Evolutionary conservation across 352 stramenopile genomes (phyloP).

Genomic region (Pythium pyrilobum): DNA sequence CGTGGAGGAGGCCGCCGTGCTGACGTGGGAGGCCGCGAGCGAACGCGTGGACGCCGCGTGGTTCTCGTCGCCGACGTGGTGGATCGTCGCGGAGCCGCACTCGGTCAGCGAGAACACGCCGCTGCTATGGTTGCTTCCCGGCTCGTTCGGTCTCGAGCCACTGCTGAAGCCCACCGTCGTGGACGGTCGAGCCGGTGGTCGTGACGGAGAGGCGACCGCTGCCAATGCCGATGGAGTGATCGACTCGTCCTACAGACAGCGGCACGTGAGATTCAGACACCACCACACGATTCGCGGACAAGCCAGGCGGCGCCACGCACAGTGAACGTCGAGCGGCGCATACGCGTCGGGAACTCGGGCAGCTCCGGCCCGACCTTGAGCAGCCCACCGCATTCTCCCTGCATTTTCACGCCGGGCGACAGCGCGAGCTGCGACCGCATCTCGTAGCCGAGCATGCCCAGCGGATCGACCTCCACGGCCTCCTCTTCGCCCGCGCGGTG

Average conservation of each 20-base stretch:
- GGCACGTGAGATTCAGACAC: background rate
- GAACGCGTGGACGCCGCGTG: constrained; percentile 5
- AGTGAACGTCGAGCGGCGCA: constrained; percentile 30
- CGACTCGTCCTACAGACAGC: background rate
- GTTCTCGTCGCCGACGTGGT: background rate
- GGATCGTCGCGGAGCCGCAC: background rate
- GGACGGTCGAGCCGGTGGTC: background rate
- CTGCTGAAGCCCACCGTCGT: background rate
- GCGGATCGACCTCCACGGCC: constrained; percentile 8
- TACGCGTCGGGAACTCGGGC: constrained; percentile 19
- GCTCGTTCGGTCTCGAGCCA: background rate
- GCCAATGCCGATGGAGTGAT: background rate
- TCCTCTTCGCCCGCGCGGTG: constrained; percentile 1
- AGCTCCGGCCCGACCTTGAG: constrained; percentile 23
- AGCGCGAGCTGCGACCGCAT: constrained; percentile 18
- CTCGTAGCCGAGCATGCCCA: constrained; percentile 14
- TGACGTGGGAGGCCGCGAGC: constrained; percentile 3
- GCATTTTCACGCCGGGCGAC: constrained; percentile 26
- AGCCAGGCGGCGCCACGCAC: constrained; percentile 6
- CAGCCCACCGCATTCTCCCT: constrained; percentile 10
- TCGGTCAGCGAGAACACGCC: constrained; percentile 15
- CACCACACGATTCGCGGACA: background rate
- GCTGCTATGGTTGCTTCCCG: background rate
- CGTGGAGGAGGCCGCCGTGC: background rate
- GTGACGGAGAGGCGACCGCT: background rate